Evolutionary conservation across 2,329 filamentous ascomycete genomes (phyloP).

Genomic region (Penicillium thymicola): DNA sequence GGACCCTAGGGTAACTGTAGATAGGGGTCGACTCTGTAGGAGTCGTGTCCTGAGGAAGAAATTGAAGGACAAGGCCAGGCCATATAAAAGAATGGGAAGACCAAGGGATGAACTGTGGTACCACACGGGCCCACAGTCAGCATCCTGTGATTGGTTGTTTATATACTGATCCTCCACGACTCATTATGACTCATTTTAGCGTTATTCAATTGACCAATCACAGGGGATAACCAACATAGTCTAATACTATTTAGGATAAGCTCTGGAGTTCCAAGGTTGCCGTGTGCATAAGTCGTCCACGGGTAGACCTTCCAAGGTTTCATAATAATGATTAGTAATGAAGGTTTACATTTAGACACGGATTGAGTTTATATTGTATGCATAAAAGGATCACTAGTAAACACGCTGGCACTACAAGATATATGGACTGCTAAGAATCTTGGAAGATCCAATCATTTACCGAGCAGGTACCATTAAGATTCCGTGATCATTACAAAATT

Average conservation of each 20-base stretch:
- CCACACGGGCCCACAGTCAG: neutral
- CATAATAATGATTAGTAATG: neutral
- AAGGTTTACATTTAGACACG: neutral
- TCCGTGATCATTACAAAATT: neutral
- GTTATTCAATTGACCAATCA: slow-evolving; percentile 12
- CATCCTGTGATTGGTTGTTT: slow-evolving; percentile 9
- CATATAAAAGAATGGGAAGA: slow-evolving; percentile 13
- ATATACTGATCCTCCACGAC: slow-evolving; percentile 7
- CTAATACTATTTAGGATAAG: neutral
- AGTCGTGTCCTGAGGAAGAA: slow-evolving; percentile 24
- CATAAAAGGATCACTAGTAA: neutral
- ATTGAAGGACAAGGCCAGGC: neutral
- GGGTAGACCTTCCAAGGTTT: neutral
- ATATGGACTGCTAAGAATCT: neutral
- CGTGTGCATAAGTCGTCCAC: too few relatives aligned
- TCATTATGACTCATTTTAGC: slow-evolving; percentile 31
- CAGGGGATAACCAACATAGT: neutral
- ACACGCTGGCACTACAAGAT: too few relatives aligned
- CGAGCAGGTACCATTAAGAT: neutral
- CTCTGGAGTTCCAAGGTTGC: neutral
- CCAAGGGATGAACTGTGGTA: slow-evolving; percentile 2
- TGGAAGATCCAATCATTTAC: neutral
- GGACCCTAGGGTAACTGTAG: slow-evolving; percentile 3
- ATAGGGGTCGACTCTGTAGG: slow-evolving; percentile 14
- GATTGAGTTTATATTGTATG: neutral